phyloP scores from a whole-genome alignment of 306 rosid species.

The Trifolium fragiferum region DNA sequence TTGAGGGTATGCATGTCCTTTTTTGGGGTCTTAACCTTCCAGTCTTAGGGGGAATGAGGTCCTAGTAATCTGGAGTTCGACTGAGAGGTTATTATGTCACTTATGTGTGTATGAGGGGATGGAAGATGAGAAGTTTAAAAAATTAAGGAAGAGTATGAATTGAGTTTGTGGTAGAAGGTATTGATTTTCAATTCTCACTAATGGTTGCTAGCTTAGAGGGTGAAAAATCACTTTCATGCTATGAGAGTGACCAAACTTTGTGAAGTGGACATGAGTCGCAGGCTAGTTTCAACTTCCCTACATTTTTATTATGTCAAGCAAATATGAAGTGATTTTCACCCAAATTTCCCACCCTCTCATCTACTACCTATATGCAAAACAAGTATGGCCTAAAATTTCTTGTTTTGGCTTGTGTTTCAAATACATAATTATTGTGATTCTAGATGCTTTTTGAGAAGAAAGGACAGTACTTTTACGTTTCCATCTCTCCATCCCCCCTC shows the following conservation, averaged over 20 bases:
- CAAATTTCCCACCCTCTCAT: conserved; percentile 26
- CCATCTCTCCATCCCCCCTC: background rate
- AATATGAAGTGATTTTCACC: conserved; percentile 37
- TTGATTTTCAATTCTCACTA: conserved; percentile 31
- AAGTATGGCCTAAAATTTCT: conserved; percentile 33
- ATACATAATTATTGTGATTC: conserved; percentile 19
- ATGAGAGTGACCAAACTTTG: conserved; percentile 37
- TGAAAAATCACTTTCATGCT: conserved; percentile 45
- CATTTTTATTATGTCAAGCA: conserved; percentile 37
- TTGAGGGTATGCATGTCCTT: background rate
- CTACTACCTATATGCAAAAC: conserved; percentile 30
- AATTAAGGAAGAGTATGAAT: background rate
- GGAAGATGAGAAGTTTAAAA: conserved; percentile 33
- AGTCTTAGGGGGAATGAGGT: no score
- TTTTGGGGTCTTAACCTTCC: no score
- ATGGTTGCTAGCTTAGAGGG: conserved; percentile 35
- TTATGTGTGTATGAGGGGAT: conserved; percentile 24
- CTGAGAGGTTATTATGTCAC: background rate
- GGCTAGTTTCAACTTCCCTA: conserved; percentile 24
- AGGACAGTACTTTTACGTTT: conserved; percentile 14
- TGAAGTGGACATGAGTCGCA: conserved; percentile 27
- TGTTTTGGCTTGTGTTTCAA: conserved; percentile 25
- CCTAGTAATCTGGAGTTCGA: no score
- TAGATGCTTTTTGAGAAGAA: conserved; percentile 32
- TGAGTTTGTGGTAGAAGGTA: conserved; percentile 14